Conservation (phyloP, 75 land plant species). For the Ceratopteris richardii region DNA sequence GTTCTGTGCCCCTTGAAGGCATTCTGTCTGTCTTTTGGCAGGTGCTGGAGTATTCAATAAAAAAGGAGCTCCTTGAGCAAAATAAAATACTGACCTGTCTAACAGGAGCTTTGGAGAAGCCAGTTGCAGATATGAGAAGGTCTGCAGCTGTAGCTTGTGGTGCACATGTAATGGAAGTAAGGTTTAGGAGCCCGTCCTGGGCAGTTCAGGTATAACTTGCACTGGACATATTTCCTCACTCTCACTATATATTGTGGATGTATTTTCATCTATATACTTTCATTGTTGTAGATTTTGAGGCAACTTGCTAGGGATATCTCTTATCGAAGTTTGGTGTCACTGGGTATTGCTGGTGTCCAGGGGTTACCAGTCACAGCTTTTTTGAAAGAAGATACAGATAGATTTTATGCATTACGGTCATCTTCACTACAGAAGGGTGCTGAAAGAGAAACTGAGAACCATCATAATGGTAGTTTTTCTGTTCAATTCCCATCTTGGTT, state of each 20-base stretch:
- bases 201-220: conserved; percentile 68
- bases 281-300: conserved; percentile 52
- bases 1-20: too few relatives aligned
- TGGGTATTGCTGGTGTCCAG: conserved; percentile 91
- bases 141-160: conserved; percentile 87
- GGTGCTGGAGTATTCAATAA: conserved; percentile 80
- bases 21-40: conserved; percentile 29
- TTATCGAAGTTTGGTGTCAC: conserved; percentile 63
- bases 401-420: conserved; percentile 48
- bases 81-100: conserved; percentile 49
- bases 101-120: conserved; percentile 14
- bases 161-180: conserved; percentile 70
- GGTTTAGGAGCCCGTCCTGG: conserved; percentile 75
- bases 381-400: conserved; percentile 66
- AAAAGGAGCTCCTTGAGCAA: conserved; percentile 63
- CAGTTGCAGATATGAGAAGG: conserved; percentile 44
- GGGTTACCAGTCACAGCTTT: conserved; percentile 90
- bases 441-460: conserved; percentile 1
- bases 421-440: conserved; percentile 11
- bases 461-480: neutral
- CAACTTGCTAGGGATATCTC: conserved; percentile 80
- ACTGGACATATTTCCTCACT: too few relatives aligned
- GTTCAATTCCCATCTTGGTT: conserved; percentile 59
- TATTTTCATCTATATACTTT: too few relatives aligned
- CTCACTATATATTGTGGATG: too few relatives aligned